These are phyloP conservation scores for Penicillium canariense DNA, from an alignment of 495 filamentous ascomycete genomes.

Conservation along the genomic window DNA sequence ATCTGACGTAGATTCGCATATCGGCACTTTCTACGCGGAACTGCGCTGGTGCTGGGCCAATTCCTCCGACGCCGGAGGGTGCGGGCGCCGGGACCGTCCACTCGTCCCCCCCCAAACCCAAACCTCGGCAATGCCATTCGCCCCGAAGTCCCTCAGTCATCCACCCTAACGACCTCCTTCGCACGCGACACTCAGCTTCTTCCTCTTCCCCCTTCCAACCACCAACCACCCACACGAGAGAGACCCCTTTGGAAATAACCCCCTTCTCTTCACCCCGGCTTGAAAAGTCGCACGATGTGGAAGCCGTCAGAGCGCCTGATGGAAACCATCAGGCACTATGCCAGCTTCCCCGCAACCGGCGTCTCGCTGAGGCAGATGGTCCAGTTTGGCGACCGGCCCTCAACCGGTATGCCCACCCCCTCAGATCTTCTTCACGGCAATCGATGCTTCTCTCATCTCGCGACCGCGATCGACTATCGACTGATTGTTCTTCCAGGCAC, in stretches of 20 bases:
- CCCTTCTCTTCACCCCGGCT: constrained; percentile 20
- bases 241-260: not conserved
- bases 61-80: constrained; percentile 25
- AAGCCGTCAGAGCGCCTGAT: constrained; percentile 85
- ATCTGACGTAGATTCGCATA: not conserved
- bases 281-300: constrained; percentile 64
- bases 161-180: constrained; percentile 5
- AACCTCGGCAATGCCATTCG: constrained; percentile 30
- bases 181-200: constrained; percentile 33
- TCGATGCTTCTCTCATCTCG: no score
- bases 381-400: constrained; percentile 91
- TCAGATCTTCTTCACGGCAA: not conserved
- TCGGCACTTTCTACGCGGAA: constrained; percentile 3
- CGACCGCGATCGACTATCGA: not conserved
- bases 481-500: constrained; percentile 58
- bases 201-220: constrained; percentile 2
- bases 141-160: no score
- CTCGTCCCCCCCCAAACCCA: not conserved
- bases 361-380: constrained; percentile 98
- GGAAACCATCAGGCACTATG: constrained; percentile 98
- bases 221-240: not conserved
- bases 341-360: constrained; percentile 93
- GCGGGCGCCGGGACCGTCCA: constrained; percentile 17
- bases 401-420: constrained; percentile 64
- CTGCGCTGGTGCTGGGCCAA: not conserved